Evolutionary conservation across 2,329 filamentous ascomycete genomes (phyloP).

Genomic region (Zasmidium cellare): DNA sequence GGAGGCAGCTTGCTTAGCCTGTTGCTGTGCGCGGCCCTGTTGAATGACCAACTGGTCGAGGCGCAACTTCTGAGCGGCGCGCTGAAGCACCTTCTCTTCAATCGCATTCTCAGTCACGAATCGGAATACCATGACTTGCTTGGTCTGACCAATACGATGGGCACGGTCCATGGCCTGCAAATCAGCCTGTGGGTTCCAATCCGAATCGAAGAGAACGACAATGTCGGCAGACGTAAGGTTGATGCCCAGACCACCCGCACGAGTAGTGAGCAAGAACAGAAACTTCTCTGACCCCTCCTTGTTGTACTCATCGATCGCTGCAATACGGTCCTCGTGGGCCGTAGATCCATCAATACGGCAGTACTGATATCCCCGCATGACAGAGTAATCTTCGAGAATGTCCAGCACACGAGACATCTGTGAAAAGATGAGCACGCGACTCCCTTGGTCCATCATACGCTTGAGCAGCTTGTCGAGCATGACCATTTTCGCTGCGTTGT

Average conservation of each 20-base stretch:
- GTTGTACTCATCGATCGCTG: constrained; percentile 98
- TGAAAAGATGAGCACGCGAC: constrained; percentile 96
- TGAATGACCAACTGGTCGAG: constrained; percentile 97
- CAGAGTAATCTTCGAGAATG: constrained; percentile 96
- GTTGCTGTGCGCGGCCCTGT: constrained; percentile 88
- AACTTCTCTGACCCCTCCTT: constrained; percentile 95
- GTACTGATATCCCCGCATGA: constrained; percentile 92
- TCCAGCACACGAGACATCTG: constrained; percentile 98
- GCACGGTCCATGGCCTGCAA: constrained; percentile 98
- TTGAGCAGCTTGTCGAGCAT: constrained; percentile 89
- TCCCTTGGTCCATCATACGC: constrained; percentile 81
- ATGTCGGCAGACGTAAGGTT: constrained; percentile 95
- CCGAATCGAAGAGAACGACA: constrained; percentile 93
- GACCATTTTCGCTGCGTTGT: constrained; percentile 95
- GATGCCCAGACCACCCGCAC: constrained; percentile 93
- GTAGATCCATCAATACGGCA: constrained; percentile 97
- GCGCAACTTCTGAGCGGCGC: constrained; percentile 93
- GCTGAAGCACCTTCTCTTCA: constrained; percentile 95
- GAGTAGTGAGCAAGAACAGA: constrained; percentile 89
- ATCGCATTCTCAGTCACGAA: constrained; percentile 98
- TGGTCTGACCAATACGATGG: constrained; percentile 97
- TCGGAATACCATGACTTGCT: constrained; percentile 94
- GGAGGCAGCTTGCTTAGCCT: constrained; percentile 85
- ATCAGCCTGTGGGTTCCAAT: constrained; percentile 99
- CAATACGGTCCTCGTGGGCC: constrained; percentile 95